Evolutionary conservation across 148 eudicot genomes (phyloP), one percentile per base, ranked within the genome.

Genomic region (Linanthus parryae): DNA sequence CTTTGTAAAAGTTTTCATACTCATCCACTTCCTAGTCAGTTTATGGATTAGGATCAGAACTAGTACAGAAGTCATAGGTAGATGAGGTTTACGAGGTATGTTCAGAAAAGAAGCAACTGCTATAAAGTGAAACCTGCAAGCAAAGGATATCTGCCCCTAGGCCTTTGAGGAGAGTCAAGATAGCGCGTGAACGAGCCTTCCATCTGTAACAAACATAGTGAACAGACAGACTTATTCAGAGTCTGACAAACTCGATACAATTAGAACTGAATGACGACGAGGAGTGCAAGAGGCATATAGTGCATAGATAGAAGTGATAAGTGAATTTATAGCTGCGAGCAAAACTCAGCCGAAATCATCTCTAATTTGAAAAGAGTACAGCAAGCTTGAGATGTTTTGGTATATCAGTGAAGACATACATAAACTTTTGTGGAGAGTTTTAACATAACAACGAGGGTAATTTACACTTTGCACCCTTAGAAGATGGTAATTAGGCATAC

Each of bases 101-200:
- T 38, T 57, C 26, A 25, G 23, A 18, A 28, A 26, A 5, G 22
- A 36, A 27, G 53, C 28, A 44, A n/a, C 21, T 48, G 14, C 16
- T 20, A 60, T 11, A n/a, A 5, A 3, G 11, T 25, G 10, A 54
- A 33, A 91, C 98, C 98, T 91, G 98, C 71, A 91, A 61, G 72
- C 98, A 87, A 59, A 81, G 72, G 51, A 91, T 76, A 70, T 91
- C 95, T 35, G 81, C 76, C 37, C 47, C 78, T 8, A 91, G 76
- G 66, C 67, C 68, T 73, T 71, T 71, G 29, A 91, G 74, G 58
- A 81, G 65, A 40, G 73, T 66, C 55, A 91, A 60, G 65, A 91
- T 51, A 59, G 89, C 84, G 52, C 69, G 66, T 9, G 89, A 86
- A 52, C 98, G 98, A 70, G 82, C 80, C 74, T 91, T 87, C 98